phyloP scores from a whole-genome alignment of 257 asterid species.

The Fraxinus cuspidata region DNA sequence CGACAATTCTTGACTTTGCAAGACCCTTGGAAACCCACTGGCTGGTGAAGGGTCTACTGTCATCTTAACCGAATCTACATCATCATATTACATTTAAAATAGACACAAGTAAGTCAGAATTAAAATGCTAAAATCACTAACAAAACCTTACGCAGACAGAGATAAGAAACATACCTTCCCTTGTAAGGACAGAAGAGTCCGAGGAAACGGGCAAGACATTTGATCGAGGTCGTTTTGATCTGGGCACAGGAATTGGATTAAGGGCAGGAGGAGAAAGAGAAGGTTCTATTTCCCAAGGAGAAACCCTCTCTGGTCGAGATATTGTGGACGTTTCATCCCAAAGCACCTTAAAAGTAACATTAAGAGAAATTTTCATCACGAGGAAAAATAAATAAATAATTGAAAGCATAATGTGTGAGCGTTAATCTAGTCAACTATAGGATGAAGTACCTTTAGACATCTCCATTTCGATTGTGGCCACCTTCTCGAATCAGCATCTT shows the following conservation, averaged over 20 bases:
- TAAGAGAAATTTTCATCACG: conserved; percentile 12
- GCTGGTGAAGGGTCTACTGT: conserved; percentile 69
- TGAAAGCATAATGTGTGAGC: not conserved
- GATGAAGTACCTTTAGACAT: conserved; percentile 69
- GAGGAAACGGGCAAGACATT: conserved; percentile 70
- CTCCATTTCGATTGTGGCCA: conserved; percentile 97
- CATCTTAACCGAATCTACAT: conserved; percentile 64
- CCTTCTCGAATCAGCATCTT: conserved; percentile 67
- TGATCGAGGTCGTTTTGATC: conserved; percentile 80
- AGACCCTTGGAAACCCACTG: conserved; percentile 73
- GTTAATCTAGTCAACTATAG: not conserved
- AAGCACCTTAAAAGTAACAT: conserved; percentile 58
- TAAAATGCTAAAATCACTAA: conserved; percentile 11
- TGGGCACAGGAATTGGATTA: conserved; percentile 72
- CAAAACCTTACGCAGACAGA: conserved; percentile 6
- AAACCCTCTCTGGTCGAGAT: conserved; percentile 89
- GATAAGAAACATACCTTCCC: conserved; percentile 61
- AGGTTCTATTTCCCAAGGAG: conserved; percentile 96
- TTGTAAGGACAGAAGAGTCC: conserved; percentile 76
- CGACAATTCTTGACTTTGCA: conserved; percentile 89
- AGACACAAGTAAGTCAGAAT: not conserved
- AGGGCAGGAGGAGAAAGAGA: conserved; percentile 86
- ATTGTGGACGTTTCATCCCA: conserved; percentile 93
- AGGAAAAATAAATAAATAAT: conserved; percentile 8
- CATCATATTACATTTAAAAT: not conserved